Base-by-base conservation (phyloP, 73 alveolate genomes). In the Strombidium stylifer region DNA sequence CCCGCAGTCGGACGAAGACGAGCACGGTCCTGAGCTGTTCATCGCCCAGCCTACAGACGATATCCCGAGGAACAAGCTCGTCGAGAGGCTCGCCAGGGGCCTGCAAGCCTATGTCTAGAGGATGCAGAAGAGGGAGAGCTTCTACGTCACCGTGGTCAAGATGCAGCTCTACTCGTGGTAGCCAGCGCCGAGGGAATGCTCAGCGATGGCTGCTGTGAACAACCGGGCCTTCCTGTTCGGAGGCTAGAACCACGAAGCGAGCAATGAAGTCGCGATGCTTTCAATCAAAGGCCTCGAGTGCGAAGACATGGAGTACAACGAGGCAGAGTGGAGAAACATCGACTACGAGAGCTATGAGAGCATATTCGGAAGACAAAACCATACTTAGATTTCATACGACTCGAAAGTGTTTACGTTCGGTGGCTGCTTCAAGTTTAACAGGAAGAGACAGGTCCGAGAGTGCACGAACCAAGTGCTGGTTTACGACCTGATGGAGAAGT, bases 171-270 rank as follows among this genome's bases (percentile, higher is more conserved):
- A 16, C 18, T 60, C 37, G 37, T 60, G 74, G 74, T 40, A 60
- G 23, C 78, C 78, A 20, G 66, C 78, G 6, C 78, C 78, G 1
- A 64, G 78, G 45, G 78, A 64, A 64, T 64, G 54, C 32, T 49
- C 66, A 2, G 12, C 60, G 18, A 7, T 64, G 1, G 66, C 45
- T 30, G 5, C 51, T 11, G 2, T 11, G 3, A 44, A 64, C 20
- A 16, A 27, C 12, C 28, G 46, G 37, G 25, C 47, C 4, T 10
- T 32, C 12, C 45, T 44, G 32, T 48, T 64, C 1, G 78, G 78
- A 26, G 78, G 78, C 42, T 44, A 44, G 31, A 64, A 47, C 30
- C 30, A 37, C 28, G 78, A 64, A n/a, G 42, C 78, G 2, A 46
- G 49, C 37, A 64, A 28, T 25, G 78, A 64, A 10, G 28, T 64